Evolutionary conservation across 805 yeast species (phyloP).

Genomic region (Candida insectorum): DNA sequence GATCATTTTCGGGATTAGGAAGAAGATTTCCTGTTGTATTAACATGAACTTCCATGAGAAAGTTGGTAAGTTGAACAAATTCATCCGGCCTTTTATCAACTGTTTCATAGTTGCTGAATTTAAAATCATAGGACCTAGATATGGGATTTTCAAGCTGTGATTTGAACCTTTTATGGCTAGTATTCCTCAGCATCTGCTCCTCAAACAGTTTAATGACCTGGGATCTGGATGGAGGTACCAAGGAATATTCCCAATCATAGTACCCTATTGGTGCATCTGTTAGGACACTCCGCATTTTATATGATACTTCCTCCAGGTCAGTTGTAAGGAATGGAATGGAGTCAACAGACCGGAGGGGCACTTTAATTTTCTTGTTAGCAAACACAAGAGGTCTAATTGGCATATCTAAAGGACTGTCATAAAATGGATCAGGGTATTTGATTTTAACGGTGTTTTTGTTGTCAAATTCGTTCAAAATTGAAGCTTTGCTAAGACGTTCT

Average conservation of each 20-base stretch:
- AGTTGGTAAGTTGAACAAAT: conserved; percentile 49
- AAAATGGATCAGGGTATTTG: conserved; percentile 63
- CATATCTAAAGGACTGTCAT: conserved; percentile 49
- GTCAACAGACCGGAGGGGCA: conserved; percentile 24
- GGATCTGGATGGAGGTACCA: conserved; percentile 45
- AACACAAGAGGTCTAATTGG: conserved; percentile 55
- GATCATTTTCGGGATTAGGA: conserved; percentile 69
- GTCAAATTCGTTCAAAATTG: conserved; percentile 28
- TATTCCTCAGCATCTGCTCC: conserved; percentile 11
- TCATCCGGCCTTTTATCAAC: conserved; percentile 34
- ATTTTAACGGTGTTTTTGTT: conserved; percentile 46
- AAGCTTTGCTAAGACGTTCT: not conserved
- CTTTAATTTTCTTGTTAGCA: conserved; percentile 61
- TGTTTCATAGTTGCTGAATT: conserved; percentile 30
- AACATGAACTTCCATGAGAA: conserved; percentile 68
- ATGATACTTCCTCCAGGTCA: not conserved
- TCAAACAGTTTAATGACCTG: conserved; percentile 36
- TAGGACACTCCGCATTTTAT: not conserved
- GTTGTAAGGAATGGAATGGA: conserved; percentile 1
- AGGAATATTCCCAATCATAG: conserved; percentile 43
- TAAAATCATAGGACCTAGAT: conserved; percentile 37
- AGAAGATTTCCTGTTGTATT: conserved; percentile 43
- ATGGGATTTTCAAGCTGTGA: conserved; percentile 55
- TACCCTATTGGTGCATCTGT: not conserved
- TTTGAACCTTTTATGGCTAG: conserved; percentile 11